These are phyloP conservation scores for Nematodospora anomalae DNA, from an alignment of 1,139 yeast species.

Conservation along the genomic window DNA sequence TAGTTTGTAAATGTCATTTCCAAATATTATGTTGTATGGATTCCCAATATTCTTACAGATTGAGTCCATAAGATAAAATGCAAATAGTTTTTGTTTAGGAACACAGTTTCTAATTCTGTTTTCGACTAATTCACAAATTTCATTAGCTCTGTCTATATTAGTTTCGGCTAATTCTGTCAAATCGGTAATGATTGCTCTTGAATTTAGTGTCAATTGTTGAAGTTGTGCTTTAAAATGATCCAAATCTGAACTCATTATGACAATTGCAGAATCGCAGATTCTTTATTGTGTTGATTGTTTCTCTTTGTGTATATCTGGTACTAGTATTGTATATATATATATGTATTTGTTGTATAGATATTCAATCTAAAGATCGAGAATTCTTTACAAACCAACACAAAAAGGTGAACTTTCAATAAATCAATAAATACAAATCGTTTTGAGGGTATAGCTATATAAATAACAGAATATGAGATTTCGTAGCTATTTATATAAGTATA, in stretches of 20 bases:
- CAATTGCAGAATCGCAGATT: neutral
- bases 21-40: conserved; percentile 43
- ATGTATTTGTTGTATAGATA: too few relatives aligned
- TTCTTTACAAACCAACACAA: neutral
- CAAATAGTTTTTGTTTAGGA: conserved; percentile 41
- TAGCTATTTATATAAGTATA: neutral
- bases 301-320: neutral
- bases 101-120: conserved; percentile 34
- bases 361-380: neutral
- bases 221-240: conserved; percentile 34
- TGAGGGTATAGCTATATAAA: neutral
- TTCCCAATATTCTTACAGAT: conserved; percentile 46
- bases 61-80: conserved; percentile 43
- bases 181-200: conserved; percentile 41
- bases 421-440: neutral
- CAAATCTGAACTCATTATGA: neutral
- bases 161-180: conserved; percentile 40
- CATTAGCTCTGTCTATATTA: conserved; percentile 30
- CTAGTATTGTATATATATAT: too few relatives aligned
- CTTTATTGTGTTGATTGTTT: neutral
- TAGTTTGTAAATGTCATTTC: conserved; percentile 31
- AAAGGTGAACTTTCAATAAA: neutral
- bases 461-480: neutral
- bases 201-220: conserved; percentile 36
- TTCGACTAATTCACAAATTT: conserved; percentile 35